Percentiles rank a stretch among this genome's conserved stretches.
Conservation (phyloP, 495 filamentous ascomycete species). For the Alectoria sarmentosa region DNA sequence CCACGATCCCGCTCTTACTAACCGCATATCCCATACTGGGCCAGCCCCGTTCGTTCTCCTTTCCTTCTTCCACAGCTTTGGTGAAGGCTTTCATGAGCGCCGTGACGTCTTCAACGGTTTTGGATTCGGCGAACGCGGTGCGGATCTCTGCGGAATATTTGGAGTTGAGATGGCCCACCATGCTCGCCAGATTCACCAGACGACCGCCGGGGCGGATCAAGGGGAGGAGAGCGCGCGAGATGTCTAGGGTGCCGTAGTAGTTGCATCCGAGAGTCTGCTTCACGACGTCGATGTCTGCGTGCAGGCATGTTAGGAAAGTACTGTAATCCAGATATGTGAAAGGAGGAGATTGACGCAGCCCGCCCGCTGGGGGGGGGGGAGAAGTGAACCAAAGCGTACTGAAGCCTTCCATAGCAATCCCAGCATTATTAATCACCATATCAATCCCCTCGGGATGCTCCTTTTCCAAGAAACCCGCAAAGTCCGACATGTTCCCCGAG, state of each 20-base stretch:
- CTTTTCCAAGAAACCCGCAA: slow-evolving; percentile 36
- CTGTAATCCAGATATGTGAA: too few species aligned
- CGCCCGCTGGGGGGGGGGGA: background rate
- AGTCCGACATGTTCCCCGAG: slow-evolving; percentile 34
- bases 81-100: slow-evolving; percentile 39
- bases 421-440: slow-evolving; percentile 46
- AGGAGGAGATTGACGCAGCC: too few species aligned
- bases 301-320: background rate
- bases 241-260: slow-evolving; percentile 42
- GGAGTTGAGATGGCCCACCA: slow-evolving; percentile 32
- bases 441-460: slow-evolving; percentile 43
- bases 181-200: slow-evolving; percentile 42
- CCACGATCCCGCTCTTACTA: slow-evolving; percentile 41
- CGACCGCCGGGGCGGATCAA: slow-evolving; percentile 36
- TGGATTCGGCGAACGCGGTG: slow-evolving; percentile 32
- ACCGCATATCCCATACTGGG: slow-evolving; percentile 42
- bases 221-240: slow-evolving; percentile 36
- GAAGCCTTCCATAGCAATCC: slow-evolving; percentile 34
- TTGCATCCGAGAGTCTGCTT: slow-evolving; percentile 40
- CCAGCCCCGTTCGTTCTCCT: slow-evolving; percentile 38
- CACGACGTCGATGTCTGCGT: slow-evolving; percentile 39
- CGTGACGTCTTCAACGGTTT: slow-evolving; percentile 34
- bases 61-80: slow-evolving; percentile 33
- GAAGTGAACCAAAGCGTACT: slow-evolving; percentile 15
- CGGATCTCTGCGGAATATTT: slow-evolving; percentile 36